Conservation (phyloP, 1,284 basidiomycete species). For the Naganishia sp. region DNA sequence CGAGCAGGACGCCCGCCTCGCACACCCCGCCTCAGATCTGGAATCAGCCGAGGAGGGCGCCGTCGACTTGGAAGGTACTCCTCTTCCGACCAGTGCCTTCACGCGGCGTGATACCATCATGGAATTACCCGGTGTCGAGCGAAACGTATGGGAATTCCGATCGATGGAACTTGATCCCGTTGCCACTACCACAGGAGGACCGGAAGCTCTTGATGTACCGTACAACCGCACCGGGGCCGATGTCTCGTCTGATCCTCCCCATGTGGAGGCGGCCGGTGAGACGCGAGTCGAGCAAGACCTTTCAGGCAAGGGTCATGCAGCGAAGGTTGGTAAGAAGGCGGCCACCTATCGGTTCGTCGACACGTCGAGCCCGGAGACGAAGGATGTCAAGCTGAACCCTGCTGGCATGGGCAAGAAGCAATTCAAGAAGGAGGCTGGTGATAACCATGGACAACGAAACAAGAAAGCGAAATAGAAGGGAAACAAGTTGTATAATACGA, state of each 20-base stretch:
- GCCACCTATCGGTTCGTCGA: conserved; percentile 16
- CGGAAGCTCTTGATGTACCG: conserved; percentile 31
- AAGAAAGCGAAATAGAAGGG: conserved; percentile 9
- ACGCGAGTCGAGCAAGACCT: not conserved
- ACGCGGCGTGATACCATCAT: conserved; percentile 27
- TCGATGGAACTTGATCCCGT: conserved; percentile 37
- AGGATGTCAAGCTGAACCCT: conserved; percentile 1
- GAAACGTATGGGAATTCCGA: conserved; percentile 49
- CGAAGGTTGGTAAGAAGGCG: conserved; percentile 8
- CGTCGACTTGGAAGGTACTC: conserved; percentile 10
- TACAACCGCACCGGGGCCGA: conserved; percentile 23
- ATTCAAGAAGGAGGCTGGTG: conserved; percentile 4
- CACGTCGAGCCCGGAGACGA: not conserved
- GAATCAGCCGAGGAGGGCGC: conserved; percentile 47
- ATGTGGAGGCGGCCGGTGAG: not conserved
- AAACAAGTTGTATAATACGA: conserved; percentile 1
- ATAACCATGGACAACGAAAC: not conserved
- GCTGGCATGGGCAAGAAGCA: conserved; percentile 25
- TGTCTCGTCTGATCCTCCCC: not conserved
- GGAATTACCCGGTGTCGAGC: conserved; percentile 38
- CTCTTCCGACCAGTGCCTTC: conserved; percentile 27
- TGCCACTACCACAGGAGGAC: conserved; percentile 30
- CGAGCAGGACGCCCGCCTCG: conserved; percentile 34
- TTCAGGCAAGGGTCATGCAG: not conserved
- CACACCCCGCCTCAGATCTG: conserved; percentile 40